Evolutionary conservation across 805 yeast genomes (phyloP), one percentile per base, ranked within the genome.

Genomic region (Hanseniaspora vineae): DNA sequence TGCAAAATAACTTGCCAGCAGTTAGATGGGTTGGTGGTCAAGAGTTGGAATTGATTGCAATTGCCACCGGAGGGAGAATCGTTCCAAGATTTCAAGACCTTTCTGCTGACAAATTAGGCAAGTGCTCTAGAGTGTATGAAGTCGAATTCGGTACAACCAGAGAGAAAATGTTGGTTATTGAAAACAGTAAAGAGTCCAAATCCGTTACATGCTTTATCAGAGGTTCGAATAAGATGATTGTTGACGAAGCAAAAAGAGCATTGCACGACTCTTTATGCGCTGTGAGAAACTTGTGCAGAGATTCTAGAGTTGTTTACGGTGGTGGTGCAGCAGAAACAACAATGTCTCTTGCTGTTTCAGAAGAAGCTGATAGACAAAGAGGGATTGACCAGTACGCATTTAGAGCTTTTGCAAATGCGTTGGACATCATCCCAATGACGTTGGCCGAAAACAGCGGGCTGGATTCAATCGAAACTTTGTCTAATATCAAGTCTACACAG

Each of bases 1-100:
- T 89, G 56, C 84, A 90, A 58, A 87, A 90, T 66, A 77, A 85
- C 42, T 75, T 92, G 53, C 95, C 96, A 37, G 97, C 97, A 20
- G 92, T 92, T 39, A 80, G 99, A 71, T 92, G 99, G 99, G 95
- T 92, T 46, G 98, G 97, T 51, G 98, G 97, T 42, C 86, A 94
- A 46, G 98, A 90, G 59, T 75, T 90, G 56, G 98, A 90, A 70
- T 76, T 87, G 54, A 80, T 94, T 59, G 98, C 98, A 35, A 90
- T 92, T 65, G 97, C 97, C 44, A 94, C 99, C 11, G 82, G 87
- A 60, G 98, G 97, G 50, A 81, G 95, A 60, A 92, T 92, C 58
- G 98, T 92, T 42, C 96, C 98, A 42, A 74, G 98, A 59, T 92
- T 92, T 67, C 97, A 92, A 68, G 98, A 92, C 65, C 73, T 92